Evolutionary conservation across 2,329 filamentous ascomycete species (phyloP), one percentile per base, ranked within the genome.

Genomic region (Fragosphaeria purpurea): DNA sequence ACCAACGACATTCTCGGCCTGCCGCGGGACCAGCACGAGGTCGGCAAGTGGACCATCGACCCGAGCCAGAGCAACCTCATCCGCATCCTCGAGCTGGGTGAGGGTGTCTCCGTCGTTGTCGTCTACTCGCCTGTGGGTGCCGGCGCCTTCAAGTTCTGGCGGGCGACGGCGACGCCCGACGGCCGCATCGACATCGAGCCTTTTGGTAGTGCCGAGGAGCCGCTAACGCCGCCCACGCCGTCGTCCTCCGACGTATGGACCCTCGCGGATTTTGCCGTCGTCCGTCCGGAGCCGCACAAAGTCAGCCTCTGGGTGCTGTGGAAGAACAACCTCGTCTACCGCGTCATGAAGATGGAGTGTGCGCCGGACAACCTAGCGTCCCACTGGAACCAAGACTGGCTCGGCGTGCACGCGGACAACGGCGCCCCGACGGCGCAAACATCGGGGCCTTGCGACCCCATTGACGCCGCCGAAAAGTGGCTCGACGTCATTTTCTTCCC

Each of bases 81-180:
- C 51, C 82, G 84, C 50, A 72, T 95, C 13, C 74, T 90, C 48
- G 79, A 82, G 11, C 72, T 69, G 41, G 70, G 63, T 41, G 69
- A 72, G 32, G 77, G 78, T 12, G 71, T 72, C 49, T 70, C 75
- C 40, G 64, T 80, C 11, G 78, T 91, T 48, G 81, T 88, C 39
- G 91, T 88, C 7, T 95, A 89, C 65, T 96, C 90, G 9, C 91
- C 93, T 0, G 81, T 93, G 56, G 86, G 89, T 34, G 79, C 83
- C 41, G 86, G 93, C 38, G 85, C 91, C 62, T 97, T 98, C 75
- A 97, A 95, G 65, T 90, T 98, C 63, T 98, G 90, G 88, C 75
- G 71, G 56, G 67, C 81, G n/a, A 79, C 79, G 48, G 78, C 85
- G 13, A 79, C 82, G 57, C 79, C 83, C 48, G 77, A 77, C 58